Base-by-base conservation (phyloP, 2,329 filamentous ascomycete species). In the Aspergillus carbonarius region DNA sequence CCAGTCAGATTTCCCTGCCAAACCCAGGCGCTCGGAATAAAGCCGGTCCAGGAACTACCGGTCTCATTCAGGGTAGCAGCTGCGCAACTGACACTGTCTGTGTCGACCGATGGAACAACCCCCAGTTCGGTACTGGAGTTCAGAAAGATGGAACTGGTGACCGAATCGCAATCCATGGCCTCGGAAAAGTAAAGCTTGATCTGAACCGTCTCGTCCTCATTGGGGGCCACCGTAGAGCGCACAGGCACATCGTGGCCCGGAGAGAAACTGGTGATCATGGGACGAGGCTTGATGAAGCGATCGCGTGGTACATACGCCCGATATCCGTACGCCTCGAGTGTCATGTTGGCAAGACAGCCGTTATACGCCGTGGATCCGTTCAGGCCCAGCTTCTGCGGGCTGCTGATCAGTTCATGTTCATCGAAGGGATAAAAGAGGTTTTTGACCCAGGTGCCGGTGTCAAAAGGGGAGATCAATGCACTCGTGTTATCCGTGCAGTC, bases 381-480 rank as follows among this genome's bases (percentile, higher is more conserved):
- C 42, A 83, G 75, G 9, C 77, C 77, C 32, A 84, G 74, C 27
- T 73, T 74, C 3, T 74, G 67, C 2, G 74, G 67, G 1, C 82
- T 81, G 0, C 69, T 66, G 49, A 76, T 74, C n/a, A 88, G 73
- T 0, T 71, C 79, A 58, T 81, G 73, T 58, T 83, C 78, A 23
- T 85, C 83, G 62, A 83, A 85, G 1, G 85, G 84, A 65, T 82
- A 83, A 69, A 88, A 85, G 10, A 88, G 68, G 63, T 87, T 87
- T 68, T 82, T 84, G 60, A 88, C 85, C 1, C 76, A 82, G 2
- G 79, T 82, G 15, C 79, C 81, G 5, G 70, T 66, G 12, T 77
- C 74, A 58, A 84, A 88, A 0, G 85, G 83, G 5, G 85, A 74
- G 32, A 87, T 72, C 27, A 88, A 77, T 2, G 82, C 82, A 3